Percentiles rank a stretch among this genome's conserved stretches.
phyloP scores from a whole-genome alignment of 2,329 filamentous ascomycete species.

The Zasmidium angulare region DNA sequence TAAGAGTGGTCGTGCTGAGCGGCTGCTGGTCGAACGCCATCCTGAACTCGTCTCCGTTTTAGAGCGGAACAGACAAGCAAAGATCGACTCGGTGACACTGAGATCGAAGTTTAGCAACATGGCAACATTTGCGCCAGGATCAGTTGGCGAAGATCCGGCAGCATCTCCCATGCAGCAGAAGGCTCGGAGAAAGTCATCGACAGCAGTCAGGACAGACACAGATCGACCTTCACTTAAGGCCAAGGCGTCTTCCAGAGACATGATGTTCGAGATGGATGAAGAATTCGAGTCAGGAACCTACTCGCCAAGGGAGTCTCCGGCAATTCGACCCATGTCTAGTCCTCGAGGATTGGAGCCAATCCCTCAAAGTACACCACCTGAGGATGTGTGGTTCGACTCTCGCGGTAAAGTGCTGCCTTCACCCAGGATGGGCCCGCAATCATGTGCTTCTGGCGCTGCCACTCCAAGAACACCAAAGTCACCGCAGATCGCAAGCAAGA shows the following conservation, averaged over 20 bases:
- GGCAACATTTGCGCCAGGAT: conserved; percentile 62
- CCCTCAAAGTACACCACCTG: conserved; percentile 23
- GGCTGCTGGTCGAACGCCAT: conserved; percentile 63
- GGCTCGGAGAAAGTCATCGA: conserved; percentile 40
- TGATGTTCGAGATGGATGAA: conserved; percentile 95
- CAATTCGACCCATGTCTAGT: conserved; percentile 28
- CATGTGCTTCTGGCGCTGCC: conserved; percentile 25
- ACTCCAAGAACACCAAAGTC: conserved; percentile 34
- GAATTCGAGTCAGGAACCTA: conserved; percentile 44
- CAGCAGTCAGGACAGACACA: conserved; percentile 38
- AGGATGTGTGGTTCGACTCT: conserved; percentile 41
- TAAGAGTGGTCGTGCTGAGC: conserved; percentile 70
- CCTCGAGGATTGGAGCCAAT: conserved; percentile 28
- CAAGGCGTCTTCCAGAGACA: conserved; percentile 68
- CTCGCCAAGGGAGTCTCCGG: conserved; percentile 28
- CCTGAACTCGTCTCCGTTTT: conserved; percentile 65
- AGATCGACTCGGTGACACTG: conserved; percentile 75
- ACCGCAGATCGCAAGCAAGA: conserved; percentile 25
- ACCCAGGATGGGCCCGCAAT: conserved; percentile 28
- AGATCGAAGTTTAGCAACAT: conserved; percentile 63
- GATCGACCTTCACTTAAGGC: conserved; percentile 64
- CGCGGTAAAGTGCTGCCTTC: conserved; percentile 40
- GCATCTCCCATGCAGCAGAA: conserved; percentile 50
- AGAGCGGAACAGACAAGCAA: conserved; percentile 65
- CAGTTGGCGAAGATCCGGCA: conserved; percentile 61